A percentile compares a stretch with the other conserved stretches of the same genome.
Evolutionary conservation across 169 alveolate genomes (phyloP).

Genomic region (Eimeria falciformis): DNA sequence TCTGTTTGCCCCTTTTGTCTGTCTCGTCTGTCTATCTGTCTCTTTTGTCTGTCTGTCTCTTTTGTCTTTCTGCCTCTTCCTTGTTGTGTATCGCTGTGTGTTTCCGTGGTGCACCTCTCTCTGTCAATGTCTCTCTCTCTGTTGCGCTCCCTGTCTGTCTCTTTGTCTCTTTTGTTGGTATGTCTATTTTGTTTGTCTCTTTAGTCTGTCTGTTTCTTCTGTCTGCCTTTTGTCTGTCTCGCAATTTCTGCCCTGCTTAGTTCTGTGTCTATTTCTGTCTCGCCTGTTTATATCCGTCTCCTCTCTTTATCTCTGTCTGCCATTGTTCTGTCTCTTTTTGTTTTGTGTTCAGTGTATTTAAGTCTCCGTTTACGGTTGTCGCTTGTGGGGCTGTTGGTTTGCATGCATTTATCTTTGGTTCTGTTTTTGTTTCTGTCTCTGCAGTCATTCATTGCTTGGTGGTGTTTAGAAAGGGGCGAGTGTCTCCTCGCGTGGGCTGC

Average conservation of each 20-base stretch:
- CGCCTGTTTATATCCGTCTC: background rate
- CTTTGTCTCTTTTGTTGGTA: too few relatives aligned
- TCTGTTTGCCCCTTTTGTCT: too few relatives aligned
- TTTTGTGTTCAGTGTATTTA: too few relatives aligned
- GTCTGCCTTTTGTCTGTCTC: background rate
- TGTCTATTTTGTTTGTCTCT: too few relatives aligned
- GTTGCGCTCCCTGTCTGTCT: too few relatives aligned
- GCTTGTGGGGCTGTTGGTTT: background rate
- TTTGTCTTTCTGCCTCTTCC: background rate
- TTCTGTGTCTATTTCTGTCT: background rate
- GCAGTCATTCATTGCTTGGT: background rate
- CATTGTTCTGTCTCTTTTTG: background rate
- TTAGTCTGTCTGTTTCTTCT: too few relatives aligned
- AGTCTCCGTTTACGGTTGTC: background rate
- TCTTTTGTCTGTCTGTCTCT: too few relatives aligned
- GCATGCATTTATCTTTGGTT: background rate
- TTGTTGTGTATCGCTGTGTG: background rate
- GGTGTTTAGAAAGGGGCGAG: background rate
- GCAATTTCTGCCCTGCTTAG: background rate
- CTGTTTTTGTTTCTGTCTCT: too few relatives aligned
- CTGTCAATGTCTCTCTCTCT: background rate
- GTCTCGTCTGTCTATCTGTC: too few relatives aligned
- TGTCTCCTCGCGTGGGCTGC: conserved; percentile 37
- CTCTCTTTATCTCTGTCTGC: background rate
- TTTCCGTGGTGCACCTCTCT: background rate